Conservation (phyloP, 352 stramenopile genomes). For the Bremia lactucae region DNA sequence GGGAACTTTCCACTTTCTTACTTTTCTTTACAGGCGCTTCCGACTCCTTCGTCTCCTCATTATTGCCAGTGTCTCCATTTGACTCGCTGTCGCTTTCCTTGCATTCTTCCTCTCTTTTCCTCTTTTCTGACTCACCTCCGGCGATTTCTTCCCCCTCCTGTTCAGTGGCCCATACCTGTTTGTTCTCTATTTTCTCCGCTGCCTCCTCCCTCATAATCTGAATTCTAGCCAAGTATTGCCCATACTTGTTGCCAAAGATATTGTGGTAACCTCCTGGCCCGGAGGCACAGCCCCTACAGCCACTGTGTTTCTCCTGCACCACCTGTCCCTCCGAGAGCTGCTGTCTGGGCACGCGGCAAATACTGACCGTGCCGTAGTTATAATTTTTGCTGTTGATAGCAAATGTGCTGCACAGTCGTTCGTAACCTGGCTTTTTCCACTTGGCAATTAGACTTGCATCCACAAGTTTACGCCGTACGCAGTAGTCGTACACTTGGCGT, state of each 20-base stretch:
- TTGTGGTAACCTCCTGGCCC: conserved; percentile 90
- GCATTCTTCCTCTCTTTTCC: conserved; percentile 13
- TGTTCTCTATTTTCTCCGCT: conserved; percentile 12
- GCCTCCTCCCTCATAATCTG: conserved; percentile 88
- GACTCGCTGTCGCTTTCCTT: conserved; percentile 26
- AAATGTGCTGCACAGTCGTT: conserved; percentile 96
- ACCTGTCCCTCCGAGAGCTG: conserved; percentile 86
- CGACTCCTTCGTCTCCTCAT: conserved; percentile 24
- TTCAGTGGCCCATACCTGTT: conserved; percentile 45
- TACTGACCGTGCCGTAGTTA: conserved; percentile 97
- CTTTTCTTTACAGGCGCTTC: conserved; percentile 16
- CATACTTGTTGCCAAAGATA: conserved; percentile 99
- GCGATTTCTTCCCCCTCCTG: conserved; percentile 56
- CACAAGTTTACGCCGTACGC: conserved; percentile 88
- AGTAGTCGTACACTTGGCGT: conserved; percentile 97
- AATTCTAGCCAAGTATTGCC: conserved; percentile 94
- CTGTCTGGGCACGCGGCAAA: conserved; percentile 94
- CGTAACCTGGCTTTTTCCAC: conserved; percentile 99
- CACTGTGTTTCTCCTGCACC: conserved; percentile 90
- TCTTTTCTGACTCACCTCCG: conserved; percentile 26
- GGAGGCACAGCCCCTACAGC: conserved; percentile 94
- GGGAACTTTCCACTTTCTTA: not conserved
- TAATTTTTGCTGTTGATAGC: conserved; percentile 99
- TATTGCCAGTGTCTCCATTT: conserved; percentile 18
- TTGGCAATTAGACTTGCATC: conserved; percentile 97